Conservation (phyloP, 176 grass and related monocot genomes). For the Musa schizocarpa region DNA sequence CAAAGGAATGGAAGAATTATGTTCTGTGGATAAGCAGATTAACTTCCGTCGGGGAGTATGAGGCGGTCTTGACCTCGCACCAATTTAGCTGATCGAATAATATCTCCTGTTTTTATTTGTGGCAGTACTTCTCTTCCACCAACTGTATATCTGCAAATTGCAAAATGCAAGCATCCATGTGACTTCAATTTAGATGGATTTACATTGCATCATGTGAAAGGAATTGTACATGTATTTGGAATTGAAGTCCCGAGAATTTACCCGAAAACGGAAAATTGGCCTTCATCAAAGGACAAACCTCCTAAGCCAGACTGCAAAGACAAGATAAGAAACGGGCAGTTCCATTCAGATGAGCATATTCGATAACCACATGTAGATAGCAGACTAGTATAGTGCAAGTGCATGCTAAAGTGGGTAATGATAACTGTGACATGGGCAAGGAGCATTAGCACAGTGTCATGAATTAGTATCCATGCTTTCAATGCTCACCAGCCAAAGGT, state of each 20-base stretch:
- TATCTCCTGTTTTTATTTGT: conserved; percentile 84
- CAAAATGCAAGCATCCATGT: not conserved
- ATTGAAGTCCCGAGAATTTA: conserved; percentile 23
- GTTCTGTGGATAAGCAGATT: conserved; percentile 11
- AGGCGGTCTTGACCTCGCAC: conserved; percentile 72
- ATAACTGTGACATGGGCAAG: not conserved
- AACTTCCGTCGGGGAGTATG: conserved; percentile 56
- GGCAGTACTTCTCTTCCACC: conserved; percentile 66
- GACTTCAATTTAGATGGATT: not conserved
- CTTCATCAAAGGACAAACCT: conserved; percentile 96
- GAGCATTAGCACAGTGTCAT: too few species aligned
- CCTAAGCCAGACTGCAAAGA: conserved; percentile 69
- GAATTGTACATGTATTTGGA: too few species aligned
- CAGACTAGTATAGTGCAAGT: not conserved
- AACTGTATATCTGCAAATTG: conserved; percentile 57
- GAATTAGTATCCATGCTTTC: not conserved
- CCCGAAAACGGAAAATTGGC: conserved; percentile 96
- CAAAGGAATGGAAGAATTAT: not conserved
- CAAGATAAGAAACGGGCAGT: not conserved
- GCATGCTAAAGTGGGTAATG: not conserved
- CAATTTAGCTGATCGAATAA: conserved; percentile 72
- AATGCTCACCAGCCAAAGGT: not conserved
- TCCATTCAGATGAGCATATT: not conserved
- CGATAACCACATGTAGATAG: not conserved
- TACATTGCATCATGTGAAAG: not conserved